Evolutionary conservation across 768 basidiomycete genomes (phyloP), one percentile per base, ranked within the genome.

Genomic region (Boletus reticulatus): DNA sequence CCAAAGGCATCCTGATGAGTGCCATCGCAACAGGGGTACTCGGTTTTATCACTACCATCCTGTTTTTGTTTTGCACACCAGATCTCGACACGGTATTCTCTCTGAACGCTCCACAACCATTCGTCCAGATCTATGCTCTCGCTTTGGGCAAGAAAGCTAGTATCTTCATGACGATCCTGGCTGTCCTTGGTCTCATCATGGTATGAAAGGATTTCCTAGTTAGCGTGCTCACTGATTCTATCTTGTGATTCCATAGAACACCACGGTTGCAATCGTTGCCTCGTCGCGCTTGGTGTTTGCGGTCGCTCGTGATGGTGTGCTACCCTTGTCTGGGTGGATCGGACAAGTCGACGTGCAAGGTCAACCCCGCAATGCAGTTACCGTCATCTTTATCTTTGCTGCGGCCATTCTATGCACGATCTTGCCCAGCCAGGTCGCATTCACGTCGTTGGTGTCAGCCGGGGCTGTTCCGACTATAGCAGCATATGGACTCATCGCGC

Each of bases 261-360:
- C 93, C 1, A 92, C 87, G 59, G 82, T 95, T 43, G 84, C 90
- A 17, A 85, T 96, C 53, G 91, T 95, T 19, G 94, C 94, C 2
- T 84, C 92, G 13, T 94, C 92, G 13, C 84, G 94, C 5, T 80
- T 97, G 27, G 80, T 97, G 39, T 97, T 90, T 65, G 94, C 94
- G 10, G 89, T 97, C 43, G 94, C 94, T n/a, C 87, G 94, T 50
- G 94, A 97, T 62, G 94, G 94, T 29, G 91, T 95, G 0, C 76
- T 97, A 12, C 94, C 94, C 1, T 68, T 90, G 45, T 93, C 90
- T 0, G 56, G 73, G 13, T 96, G 93, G 94, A 88, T 97, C 50
- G 85, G 89, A 43, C 73, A 78, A 56, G 89, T 95, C 41, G 85
- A 89, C 47, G 59, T 70, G 0, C 71, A 79, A 16, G 87, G 89